These are phyloP conservation scores for Ocimum tenuiflorum DNA, from an alignment of 257 asterid genomes.

Conservation along the genomic window DNA sequence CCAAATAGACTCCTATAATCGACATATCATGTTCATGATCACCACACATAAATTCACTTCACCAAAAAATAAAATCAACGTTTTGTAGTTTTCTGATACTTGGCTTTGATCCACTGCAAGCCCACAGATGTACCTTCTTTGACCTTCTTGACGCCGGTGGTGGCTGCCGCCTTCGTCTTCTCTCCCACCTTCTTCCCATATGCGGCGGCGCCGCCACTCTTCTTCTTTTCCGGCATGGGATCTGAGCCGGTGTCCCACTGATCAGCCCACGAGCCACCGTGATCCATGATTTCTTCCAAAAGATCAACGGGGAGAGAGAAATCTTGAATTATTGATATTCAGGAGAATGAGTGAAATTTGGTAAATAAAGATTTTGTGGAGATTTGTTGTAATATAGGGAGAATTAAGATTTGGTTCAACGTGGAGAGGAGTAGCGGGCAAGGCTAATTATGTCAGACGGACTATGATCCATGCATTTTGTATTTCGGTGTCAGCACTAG, in stretches of 20 bases:
- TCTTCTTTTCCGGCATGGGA: slow-evolving; percentile 38
- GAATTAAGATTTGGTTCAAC: slow-evolving; percentile 18
- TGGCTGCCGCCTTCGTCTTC: slow-evolving; percentile 61
- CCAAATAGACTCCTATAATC: not conserved
- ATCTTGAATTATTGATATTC: not conserved
- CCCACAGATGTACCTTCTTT: slow-evolving; percentile 64
- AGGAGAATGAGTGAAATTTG: not conserved
- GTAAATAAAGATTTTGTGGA: slow-evolving; percentile 16
- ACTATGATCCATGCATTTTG: not conserved
- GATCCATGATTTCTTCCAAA: slow-evolving; percentile 8
- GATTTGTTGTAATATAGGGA: not conserved
- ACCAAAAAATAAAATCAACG: not conserved
- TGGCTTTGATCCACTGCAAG: slow-evolving; percentile 68
- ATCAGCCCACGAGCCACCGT: slow-evolving; percentile 74
- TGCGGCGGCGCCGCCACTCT: slow-evolving; percentile 30
- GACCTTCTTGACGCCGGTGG: slow-evolving; percentile 64
- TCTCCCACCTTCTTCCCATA: slow-evolving; percentile 51
- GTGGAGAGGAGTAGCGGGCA: not conserved
- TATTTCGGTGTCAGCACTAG: not conserved
- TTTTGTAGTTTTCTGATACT: slow-evolving; percentile 41
- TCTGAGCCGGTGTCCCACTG: slow-evolving; percentile 60
- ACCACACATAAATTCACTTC: not conserved
- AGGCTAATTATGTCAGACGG: not conserved
- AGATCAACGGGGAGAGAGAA: not conserved
- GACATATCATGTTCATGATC: not conserved